These are phyloP conservation scores for Pseudomassariella vexata DNA, from an alignment of 2,329 filamentous ascomycete species.

Conservation along the genomic window DNA sequence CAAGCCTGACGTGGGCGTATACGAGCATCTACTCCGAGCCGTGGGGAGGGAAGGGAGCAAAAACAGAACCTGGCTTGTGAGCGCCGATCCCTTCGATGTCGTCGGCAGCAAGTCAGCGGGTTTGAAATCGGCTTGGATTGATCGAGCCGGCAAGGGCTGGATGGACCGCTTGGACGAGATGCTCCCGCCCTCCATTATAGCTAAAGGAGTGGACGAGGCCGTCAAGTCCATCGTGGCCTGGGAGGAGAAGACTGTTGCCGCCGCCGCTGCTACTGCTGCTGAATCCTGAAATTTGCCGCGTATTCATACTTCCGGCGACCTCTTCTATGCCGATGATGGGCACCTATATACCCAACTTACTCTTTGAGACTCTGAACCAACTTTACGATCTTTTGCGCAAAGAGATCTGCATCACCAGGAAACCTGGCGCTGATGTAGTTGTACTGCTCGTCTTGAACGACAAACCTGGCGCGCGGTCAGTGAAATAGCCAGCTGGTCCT, in stretches of 20 bases:
- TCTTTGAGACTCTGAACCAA: conserved; percentile 27
- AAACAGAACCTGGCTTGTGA: conserved; percentile 60
- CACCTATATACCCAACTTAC: too few relatives aligned
- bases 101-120: conserved; percentile 58
- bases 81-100: conserved; percentile 68
- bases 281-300: too few relatives aligned
- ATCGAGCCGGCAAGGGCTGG: conserved; percentile 59
- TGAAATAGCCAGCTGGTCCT: too few relatives aligned
- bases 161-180: conserved; percentile 51
- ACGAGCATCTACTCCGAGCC: conserved; percentile 50
- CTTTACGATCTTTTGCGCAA: conserved; percentile 35
- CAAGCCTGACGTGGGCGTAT: conserved; percentile 60
- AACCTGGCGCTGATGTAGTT: conserved; percentile 44
- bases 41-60: conserved; percentile 39
- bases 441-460: conserved; percentile 40
- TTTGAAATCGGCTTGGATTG: conserved; percentile 62
- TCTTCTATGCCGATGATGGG: too few relatives aligned
- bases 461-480: conserved; percentile 29
- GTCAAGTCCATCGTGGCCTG: conserved; percentile 29
- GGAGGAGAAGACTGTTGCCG: conserved; percentile 1
- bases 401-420: conserved; percentile 34
- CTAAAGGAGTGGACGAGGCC: conserved; percentile 51
- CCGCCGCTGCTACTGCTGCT: not conserved
- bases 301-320: too few relatives aligned
- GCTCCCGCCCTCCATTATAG: conserved; percentile 46